Conservation (phyloP, 495 filamentous ascomycete species). For the Podospora australis region DNA sequence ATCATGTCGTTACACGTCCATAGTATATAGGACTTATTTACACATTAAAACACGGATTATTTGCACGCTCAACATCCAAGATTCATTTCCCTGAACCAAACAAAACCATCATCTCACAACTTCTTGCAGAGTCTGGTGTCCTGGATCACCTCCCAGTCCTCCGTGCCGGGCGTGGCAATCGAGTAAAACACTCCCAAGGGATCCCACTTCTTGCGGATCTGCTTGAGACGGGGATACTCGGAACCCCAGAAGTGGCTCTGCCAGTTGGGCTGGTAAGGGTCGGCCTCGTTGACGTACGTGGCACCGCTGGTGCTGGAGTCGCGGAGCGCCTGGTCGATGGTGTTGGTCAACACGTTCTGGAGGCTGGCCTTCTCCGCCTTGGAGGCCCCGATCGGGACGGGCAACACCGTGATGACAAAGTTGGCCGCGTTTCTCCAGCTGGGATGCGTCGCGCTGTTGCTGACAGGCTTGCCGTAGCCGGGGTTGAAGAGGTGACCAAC, state of each 20-base stretch:
- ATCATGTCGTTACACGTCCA: too few species aligned
- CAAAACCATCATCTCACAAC: neutral
- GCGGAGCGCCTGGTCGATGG: slow-evolving; percentile 23
- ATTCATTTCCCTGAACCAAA: too few species aligned
- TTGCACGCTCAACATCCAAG: too few species aligned
- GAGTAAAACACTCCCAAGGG: slow-evolving; percentile 46
- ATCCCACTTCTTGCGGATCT: slow-evolving; percentile 49
- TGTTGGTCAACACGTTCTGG: slow-evolving; percentile 21
- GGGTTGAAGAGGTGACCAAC: slow-evolving; percentile 39
- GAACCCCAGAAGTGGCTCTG: slow-evolving; percentile 34
- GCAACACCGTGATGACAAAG: slow-evolving; percentile 16
- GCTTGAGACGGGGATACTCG: slow-evolving; percentile 25
- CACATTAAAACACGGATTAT: too few species aligned
- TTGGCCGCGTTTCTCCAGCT: slow-evolving; percentile 38
- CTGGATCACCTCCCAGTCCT: slow-evolving; percentile 34
- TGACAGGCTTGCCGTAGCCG: slow-evolving; percentile 23
- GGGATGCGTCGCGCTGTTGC: slow-evolving; percentile 45
- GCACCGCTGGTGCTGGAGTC: slow-evolving; percentile 23
- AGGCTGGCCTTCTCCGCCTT: slow-evolving; percentile 16
- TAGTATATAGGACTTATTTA: neutral
- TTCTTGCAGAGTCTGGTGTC: slow-evolving; percentile 30
- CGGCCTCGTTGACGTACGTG: slow-evolving; percentile 46
- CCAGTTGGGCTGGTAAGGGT: slow-evolving; percentile 38
- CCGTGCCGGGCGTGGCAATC: slow-evolving; percentile 32
- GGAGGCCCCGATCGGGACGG: slow-evolving; percentile 8